Percentiles rank a stretch among this genome's conserved stretches.
Evolutionary conservation across 345 rosid species (phyloP).

Genomic region (Pseudoturritis turrita): DNA sequence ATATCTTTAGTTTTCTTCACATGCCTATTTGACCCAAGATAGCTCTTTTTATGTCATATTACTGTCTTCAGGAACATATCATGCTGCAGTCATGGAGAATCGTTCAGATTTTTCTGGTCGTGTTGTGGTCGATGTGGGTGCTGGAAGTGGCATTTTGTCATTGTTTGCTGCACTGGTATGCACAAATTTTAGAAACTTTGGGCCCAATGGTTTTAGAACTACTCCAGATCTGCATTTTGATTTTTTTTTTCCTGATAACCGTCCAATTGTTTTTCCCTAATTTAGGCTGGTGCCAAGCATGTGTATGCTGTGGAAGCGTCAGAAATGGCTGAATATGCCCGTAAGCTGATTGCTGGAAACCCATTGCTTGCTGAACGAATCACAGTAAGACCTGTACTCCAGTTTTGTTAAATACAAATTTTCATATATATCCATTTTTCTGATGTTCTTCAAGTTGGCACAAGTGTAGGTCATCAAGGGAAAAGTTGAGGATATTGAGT

Average conservation of each 20-base stretch:
- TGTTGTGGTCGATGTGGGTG: slow-evolving; percentile 94
- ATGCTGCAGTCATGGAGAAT: slow-evolving; percentile 93
- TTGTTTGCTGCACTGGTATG: slow-evolving; percentile 92
- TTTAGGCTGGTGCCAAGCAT: slow-evolving; percentile 97
- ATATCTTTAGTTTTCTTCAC: neutral
- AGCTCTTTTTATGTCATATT: neutral
- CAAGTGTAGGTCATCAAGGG: slow-evolving; percentile 76
- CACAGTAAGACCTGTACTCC: slow-evolving; percentile 46
- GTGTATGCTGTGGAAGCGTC: slow-evolving; percentile 98
- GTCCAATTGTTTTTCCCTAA: neutral
- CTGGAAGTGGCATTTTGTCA: slow-evolving; percentile 97
- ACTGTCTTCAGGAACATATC: slow-evolving; percentile 69
- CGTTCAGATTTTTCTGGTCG: slow-evolving; percentile 77
- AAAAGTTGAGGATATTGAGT: slow-evolving; percentile 86
- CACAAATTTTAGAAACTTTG: neutral
- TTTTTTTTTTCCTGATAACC: neutral
- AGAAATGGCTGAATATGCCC: slow-evolving; percentile 95
- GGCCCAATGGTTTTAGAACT: neutral
- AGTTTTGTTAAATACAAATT: neutral
- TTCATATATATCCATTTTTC: neutral
- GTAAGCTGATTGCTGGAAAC: slow-evolving; percentile 87
- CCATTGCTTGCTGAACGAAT: slow-evolving; percentile 70
- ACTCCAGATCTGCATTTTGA: neutral
- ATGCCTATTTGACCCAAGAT: neutral
- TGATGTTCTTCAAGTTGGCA: slow-evolving; percentile 3